Evolutionary conservation across 805 yeast species (phyloP), one percentile per base, ranked within the genome.

Genomic region (Wickerhamomyces silvicola): DNA sequence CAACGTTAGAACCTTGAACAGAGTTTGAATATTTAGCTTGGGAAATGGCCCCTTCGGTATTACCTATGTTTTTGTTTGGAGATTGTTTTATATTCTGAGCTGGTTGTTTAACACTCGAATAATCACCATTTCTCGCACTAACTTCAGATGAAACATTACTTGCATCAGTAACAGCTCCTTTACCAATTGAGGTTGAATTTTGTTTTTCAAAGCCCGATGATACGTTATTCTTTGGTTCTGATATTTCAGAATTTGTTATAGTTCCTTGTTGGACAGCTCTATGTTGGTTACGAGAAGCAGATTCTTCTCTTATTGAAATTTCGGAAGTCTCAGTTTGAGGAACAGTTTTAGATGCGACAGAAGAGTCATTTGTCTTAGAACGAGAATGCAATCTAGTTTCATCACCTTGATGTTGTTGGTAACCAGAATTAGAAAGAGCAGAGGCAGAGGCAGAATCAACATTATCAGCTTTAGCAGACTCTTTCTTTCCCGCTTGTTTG

Each of bases 301-400:
- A n/a, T n/a, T n/a, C n/a, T n/a, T n/a, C n/a, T n/a, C n/a, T n/a
- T n/a, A 24, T 9, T 17, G 14, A 10, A 12, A n/a, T n/a, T n/a
- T n/a, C n/a, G n/a, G n/a, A n/a, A n/a, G n/a, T n/a, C n/a, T n/a
- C n/a, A 6, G 47, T 41, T n/a, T 18, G 23, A 11, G 48, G 48
- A 21, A 41, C 39, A 18, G 31, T 18, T 32, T 47, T 44, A 23
- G 51, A 45, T 21, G 48, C 52, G 18, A 31, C 27, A 7, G 48
- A 40, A 7, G 45, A 35, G 5, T 33, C 36, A 6, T 22, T 11
- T 17, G 11, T 17, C 24, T n/a, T 10, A 26, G 25, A 14, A 16
- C 41, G 37, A 10, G 36, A 15, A 23, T 36, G 39, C 6, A 32
- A 12, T 4, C 16, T 24, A 6, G 39, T 21, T 7, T 38, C 24